phyloP scores from a whole-genome alignment of 371 early-diverging fungal species.

The Syncephalastrum sp. region DNA sequence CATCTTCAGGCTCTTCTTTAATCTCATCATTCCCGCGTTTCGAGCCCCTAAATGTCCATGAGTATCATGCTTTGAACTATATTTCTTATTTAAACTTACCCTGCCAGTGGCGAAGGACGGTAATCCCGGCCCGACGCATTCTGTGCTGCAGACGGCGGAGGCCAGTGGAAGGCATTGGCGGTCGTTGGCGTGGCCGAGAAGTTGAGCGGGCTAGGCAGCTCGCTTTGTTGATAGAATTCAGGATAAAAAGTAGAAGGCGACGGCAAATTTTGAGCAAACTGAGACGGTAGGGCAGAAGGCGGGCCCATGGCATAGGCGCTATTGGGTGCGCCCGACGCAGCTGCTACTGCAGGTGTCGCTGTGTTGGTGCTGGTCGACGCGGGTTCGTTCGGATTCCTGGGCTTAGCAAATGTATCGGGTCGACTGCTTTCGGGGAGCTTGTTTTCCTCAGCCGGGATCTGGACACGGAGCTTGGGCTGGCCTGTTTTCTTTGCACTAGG shows the following conservation, averaged over 20 bases:
- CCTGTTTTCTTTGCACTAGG: slow-evolving; percentile 30
- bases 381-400: slow-evolving; percentile 8
- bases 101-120: slow-evolving; percentile 20
- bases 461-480: slow-evolving; percentile 50
- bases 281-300: slow-evolving; percentile 63
- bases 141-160: slow-evolving; percentile 26
- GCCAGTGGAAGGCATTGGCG: slow-evolving; percentile 63
- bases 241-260: slow-evolving; percentile 79
- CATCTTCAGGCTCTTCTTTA: no score
- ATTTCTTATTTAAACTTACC: not conserved
- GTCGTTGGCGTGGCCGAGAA: slow-evolving; percentile 64
- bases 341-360: slow-evolving; percentile 11
- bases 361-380: slow-evolving; percentile 8
- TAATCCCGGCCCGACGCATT: slow-evolving; percentile 15
- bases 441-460: slow-evolving; percentile 41
- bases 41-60: not conserved
- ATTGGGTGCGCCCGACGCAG: slow-evolving; percentile 6
- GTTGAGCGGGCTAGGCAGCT: slow-evolving; percentile 62
- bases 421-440: not conserved
- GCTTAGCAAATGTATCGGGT: slow-evolving; percentile 8
- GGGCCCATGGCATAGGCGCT: slow-evolving; percentile 16
- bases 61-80: no score
- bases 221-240: slow-evolving; percentile 69
- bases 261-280: slow-evolving; percentile 77
- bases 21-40: no score